phyloP scores from a whole-genome alignment of 805 yeast genomes.

The Candida krabiensis region DNA sequence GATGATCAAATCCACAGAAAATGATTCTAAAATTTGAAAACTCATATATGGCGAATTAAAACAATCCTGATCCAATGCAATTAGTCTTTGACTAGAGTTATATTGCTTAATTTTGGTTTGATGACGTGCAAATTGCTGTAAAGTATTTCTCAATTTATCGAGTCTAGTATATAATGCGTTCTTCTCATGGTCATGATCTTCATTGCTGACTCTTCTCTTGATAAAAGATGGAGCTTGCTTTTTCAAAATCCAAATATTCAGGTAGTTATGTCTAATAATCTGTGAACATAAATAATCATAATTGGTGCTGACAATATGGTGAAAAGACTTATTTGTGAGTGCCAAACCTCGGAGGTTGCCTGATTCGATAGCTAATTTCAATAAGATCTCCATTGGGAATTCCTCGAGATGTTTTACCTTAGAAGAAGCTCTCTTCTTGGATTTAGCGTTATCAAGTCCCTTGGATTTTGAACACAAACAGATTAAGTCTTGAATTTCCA shows the following conservation, averaged over 20 bases:
- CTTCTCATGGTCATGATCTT: constrained; percentile 20
- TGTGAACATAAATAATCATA: constrained; percentile 6
- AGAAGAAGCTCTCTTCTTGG: neutral
- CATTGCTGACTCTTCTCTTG: constrained; percentile 20
- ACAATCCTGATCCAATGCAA: constrained; percentile 8
- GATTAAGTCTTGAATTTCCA: neutral
- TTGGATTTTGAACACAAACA: no score
- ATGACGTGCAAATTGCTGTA: neutral
- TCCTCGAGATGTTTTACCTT: constrained; percentile 1
- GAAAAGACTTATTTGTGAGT: constrained; percentile 7
- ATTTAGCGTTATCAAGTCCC: neutral
- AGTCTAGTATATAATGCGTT: constrained; percentile 19
- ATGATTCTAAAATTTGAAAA: constrained; percentile 1
- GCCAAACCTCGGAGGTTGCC: constrained; percentile 12
- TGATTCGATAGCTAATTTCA: constrained; percentile 15
- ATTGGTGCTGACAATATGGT: constrained; percentile 10
- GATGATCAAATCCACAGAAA: constrained; percentile 14
- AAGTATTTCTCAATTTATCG: constrained; percentile 6
- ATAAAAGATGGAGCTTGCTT: constrained; percentile 8
- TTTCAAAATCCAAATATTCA: constrained; percentile 2
- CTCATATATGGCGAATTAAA: constrained; percentile 6
- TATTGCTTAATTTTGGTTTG: constrained; percentile 1
- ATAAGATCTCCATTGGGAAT: constrained; percentile 22
- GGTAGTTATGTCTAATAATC: constrained; percentile 9
- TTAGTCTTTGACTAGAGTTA: constrained; percentile 11